Evolutionary conservation across 176 grass and related monocot species (phyloP), one percentile per base, ranked within the genome.

Genomic region (Neostapfia colusana): DNA sequence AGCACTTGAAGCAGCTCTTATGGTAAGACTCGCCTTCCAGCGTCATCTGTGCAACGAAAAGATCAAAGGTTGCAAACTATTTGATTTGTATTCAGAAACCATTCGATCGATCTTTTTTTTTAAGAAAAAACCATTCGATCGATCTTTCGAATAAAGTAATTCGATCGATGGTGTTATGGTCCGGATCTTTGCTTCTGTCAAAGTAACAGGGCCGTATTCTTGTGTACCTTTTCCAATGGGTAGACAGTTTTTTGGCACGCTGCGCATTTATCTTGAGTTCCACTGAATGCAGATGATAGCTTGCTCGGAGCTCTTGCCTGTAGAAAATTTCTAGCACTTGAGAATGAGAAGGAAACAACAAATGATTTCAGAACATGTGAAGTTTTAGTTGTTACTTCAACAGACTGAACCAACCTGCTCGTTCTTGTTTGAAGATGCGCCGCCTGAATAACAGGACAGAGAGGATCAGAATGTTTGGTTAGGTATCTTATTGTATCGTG

Each of bases 191-290:
- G 12, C 13, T 21, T 18, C 60, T 54, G 17, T 20, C n/a, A 18
- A 23, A 57, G 72, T 65, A 54, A 76, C 20, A 45, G 4, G 8
- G 40, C 16, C 18, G 3, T 7, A 18, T 61, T 51, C 1, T 14
- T 63, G 65, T 63, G 65, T 88, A 97, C 94, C 94, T 93, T 97
- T 26, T 97, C 94, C 65, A 97, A 58, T 57, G 91, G 94, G 46
- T 97, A 97, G 3, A 91, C 94, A 14, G 91, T 97, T 83, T 97
- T 93, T 26, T 97, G 86, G 79, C 94, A 97, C n/a, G 83, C 81
- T 48, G 94, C 88, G 16, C 94, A 97, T 66, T 93, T 97, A 78
- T 97, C 95, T 51, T 91, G 95, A 5, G 95, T 97, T 63, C 95
- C 95, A 63, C 76, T 86, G 79, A 97, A 97, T 66, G 82, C 82